A percentile compares a stretch with the other conserved stretches of the same genome.
These are phyloP conservation scores for Bruguiera parviflora DNA, from an alignment of 345 rosid species.

Conservation along the genomic window DNA sequence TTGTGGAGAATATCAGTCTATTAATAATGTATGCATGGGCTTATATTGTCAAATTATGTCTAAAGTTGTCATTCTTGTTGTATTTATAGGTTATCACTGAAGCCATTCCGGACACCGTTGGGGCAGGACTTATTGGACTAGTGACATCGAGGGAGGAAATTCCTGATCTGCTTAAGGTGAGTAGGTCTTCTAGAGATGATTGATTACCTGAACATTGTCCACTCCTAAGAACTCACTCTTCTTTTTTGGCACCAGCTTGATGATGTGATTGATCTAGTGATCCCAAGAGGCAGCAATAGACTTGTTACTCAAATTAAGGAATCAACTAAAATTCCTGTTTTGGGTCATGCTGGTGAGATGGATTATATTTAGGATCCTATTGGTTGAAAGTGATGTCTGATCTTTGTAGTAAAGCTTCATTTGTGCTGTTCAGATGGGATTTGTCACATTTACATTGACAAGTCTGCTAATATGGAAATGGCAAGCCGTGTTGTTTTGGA, in stretches of 20 bases:
- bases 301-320: constrained; percentile 79
- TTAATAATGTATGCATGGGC: too few relatives aligned
- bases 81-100: constrained; percentile 66
- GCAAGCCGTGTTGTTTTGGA: constrained; percentile 72
- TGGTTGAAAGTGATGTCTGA: neutral
- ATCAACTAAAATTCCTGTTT: constrained; percentile 85
- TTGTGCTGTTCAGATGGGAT: constrained; percentile 61
- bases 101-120: constrained; percentile 72
- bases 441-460: constrained; percentile 82
- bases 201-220: neutral
- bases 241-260: constrained; percentile 58
- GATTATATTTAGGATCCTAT: constrained; percentile 1
- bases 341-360: constrained; percentile 83
- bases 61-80: constrained; percentile 7
- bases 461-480: constrained; percentile 70
- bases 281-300: constrained; percentile 90
- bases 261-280: constrained; percentile 92
- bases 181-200: constrained; percentile 13
- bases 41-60: too few relatives aligned
- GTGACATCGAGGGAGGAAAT: constrained; percentile 92
- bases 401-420: neutral
- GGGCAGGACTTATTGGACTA: constrained; percentile 70
- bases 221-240: constrained; percentile 18
- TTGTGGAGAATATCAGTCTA: too few relatives aligned
- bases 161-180: constrained; percentile 81